phyloP scores from a whole-genome alignment of 805 yeast species.

The Wickerhamiella sergipiensis region DNA sequence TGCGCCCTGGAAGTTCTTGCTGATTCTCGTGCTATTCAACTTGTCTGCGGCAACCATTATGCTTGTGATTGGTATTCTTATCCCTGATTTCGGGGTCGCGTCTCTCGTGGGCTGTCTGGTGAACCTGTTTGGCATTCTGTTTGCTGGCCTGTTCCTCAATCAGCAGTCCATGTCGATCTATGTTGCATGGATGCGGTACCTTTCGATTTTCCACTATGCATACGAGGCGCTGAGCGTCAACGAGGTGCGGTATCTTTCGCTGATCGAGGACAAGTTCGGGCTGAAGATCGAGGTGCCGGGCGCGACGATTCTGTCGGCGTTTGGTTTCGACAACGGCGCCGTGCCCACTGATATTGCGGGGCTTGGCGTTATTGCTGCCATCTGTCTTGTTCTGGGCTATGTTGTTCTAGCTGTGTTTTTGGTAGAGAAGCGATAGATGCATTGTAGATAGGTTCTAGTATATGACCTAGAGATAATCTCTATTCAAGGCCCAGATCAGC shows the following conservation, averaged over 20 bases:
- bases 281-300: slow-evolving; percentile 94
- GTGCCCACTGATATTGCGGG: slow-evolving; percentile 51
- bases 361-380: slow-evolving; percentile 41
- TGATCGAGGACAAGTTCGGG: slow-evolving; percentile 83
- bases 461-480: too few species aligned
- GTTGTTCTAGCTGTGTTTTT: slow-evolving; percentile 58
- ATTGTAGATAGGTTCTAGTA: too few species aligned
- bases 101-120: slow-evolving; percentile 77
- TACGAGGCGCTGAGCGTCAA: slow-evolving; percentile 87
- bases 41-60: slow-evolving; percentile 76
- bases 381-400: slow-evolving; percentile 59
- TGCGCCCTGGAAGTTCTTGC: slow-evolving; percentile 56
- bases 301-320: slow-evolving; percentile 87
- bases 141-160: slow-evolving; percentile 89
- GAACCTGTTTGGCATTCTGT: slow-evolving; percentile 68
- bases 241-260: slow-evolving; percentile 75
- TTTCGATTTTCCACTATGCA: slow-evolving; percentile 89
- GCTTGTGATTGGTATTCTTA: slow-evolving; percentile 72
- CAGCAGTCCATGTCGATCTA: slow-evolving; percentile 46
- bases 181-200: slow-evolving; percentile 54
- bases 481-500: too few species aligned
- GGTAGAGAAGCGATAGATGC: too few species aligned
- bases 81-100: slow-evolving; percentile 85
- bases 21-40: slow-evolving; percentile 69
- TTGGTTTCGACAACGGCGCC: slow-evolving; percentile 81